Conservation (phyloP, 2,329 filamentous ascomycete genomes). For the Aspergillus sp. region DNA sequence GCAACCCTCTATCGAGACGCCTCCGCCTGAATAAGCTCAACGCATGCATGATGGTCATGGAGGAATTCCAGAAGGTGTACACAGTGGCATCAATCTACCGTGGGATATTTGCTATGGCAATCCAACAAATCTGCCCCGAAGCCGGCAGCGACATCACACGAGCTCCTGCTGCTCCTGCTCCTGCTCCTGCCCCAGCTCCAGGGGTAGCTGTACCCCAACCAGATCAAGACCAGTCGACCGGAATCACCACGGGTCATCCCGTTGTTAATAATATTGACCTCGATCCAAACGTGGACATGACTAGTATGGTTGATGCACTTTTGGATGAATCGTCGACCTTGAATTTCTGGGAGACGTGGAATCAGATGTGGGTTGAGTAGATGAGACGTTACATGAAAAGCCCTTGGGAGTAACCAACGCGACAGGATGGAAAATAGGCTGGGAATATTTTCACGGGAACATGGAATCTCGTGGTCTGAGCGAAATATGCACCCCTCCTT, state of each 20-base stretch:
- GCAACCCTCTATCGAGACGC: constrained; percentile 22
- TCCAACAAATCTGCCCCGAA: constrained; percentile 23
- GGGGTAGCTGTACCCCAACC: background rate
- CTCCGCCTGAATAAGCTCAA: constrained; percentile 32
- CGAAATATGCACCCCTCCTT: too few species aligned
- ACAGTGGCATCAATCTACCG: constrained; percentile 28
- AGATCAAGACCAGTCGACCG: background rate
- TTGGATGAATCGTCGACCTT: constrained; percentile 26
- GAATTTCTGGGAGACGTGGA: constrained; percentile 25
- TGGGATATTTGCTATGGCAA: constrained; percentile 26
- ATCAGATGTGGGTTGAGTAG: constrained; percentile 1
- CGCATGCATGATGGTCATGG: constrained; percentile 33
- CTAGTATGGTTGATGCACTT: constrained; percentile 17
- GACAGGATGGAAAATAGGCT: too few species aligned
- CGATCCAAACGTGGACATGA: background rate
- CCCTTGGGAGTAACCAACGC: too few species aligned
- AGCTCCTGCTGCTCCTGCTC: background rate
- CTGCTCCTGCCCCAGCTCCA: background rate
- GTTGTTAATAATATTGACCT: background rate
- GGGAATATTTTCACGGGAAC: too few species aligned
- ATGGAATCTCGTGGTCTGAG: too few species aligned
- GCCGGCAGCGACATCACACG: background rate
- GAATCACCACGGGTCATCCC: background rate
- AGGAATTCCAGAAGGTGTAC: constrained; percentile 32
- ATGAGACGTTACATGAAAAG: background rate